phyloP scores from a whole-genome alignment of 2,329 filamentous ascomycete species.

The Eutypa lata region DNA sequence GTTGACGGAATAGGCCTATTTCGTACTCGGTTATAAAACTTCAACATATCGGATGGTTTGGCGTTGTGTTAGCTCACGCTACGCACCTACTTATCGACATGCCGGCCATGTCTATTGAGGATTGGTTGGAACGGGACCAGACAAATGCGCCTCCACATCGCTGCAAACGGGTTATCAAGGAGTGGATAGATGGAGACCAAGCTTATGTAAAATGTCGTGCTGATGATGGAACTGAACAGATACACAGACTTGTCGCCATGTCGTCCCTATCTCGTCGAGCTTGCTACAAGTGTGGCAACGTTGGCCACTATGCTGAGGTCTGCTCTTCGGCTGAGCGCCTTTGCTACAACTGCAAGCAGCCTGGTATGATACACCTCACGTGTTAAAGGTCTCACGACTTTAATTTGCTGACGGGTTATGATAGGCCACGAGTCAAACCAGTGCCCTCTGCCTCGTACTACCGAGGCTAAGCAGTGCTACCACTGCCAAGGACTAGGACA shows the following conservation, averaged over 20 bases:
- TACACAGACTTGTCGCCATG: slow-evolving; percentile 48
- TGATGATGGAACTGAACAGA: slow-evolving; percentile 31
- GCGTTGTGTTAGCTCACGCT: neutral
- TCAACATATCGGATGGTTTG: neutral
- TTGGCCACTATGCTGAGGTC: slow-evolving; percentile 80
- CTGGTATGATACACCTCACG: slow-evolving; percentile 46
- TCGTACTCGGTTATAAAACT: neutral
- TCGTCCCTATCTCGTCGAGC: slow-evolving; percentile 78
- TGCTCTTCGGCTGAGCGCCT: slow-evolving; percentile 97
- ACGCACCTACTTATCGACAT: slow-evolving; percentile 19
- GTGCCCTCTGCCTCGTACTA: slow-evolving; percentile 93
- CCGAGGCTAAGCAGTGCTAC: slow-evolving; percentile 99
- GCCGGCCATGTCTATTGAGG: slow-evolving; percentile 26
- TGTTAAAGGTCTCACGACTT: neutral
- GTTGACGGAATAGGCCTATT: neutral
- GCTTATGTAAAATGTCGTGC: slow-evolving; percentile 30
- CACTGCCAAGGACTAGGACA: slow-evolving; percentile 98
- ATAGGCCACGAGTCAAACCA: slow-evolving; percentile 92
- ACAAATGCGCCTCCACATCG: slow-evolving; percentile 27
- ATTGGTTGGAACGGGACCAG: slow-evolving; percentile 26
- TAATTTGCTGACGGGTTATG: slow-evolving; percentile 11
- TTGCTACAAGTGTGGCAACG: slow-evolving; percentile 81
- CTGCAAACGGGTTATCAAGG: slow-evolving; percentile 26
- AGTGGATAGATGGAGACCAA: slow-evolving; percentile 23
- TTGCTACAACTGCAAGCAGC: slow-evolving; percentile 99